Base-by-base conservation (phyloP, 2,329 filamentous ascomycete species). In the Trichoderma arundinaceum region DNA sequence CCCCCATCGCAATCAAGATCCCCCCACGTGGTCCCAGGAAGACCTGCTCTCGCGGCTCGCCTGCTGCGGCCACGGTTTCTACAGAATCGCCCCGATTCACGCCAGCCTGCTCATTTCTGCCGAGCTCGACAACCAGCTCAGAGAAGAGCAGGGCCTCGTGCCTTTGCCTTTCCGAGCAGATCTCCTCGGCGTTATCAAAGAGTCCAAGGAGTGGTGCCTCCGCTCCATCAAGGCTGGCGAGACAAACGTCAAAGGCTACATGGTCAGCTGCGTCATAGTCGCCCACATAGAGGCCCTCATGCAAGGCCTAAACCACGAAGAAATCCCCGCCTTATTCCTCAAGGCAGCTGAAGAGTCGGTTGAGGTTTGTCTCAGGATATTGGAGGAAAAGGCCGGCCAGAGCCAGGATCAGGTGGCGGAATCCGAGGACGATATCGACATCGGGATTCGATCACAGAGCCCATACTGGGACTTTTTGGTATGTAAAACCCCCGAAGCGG, bases 171-270 rank as follows among this genome's bases (percentile, higher is more conserved):
- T 78, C 0, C 75, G 79, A 1, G 73, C 76, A 4, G 82, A 85
- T 61, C 69, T 85, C 1, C 62, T 83, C 0, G 71, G 71, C 1
- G 74, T 80, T 1, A 28, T 86, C 4, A 71, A 79, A 0, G 79
- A 84, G 10, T 74, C 77, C 0, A 78, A 75, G 43, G 56, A 57
- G 0, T 85, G 81, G 80, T 70, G 70, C 1, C 70, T 82, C 51
- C 68, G 70, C 6, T 76, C 74, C 8, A 75, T 86, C n/a, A 69
- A 77, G 52, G 77, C 76, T 0, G 85, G 83, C 1, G 83, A 87
- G 72, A 86, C 83, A 0, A 87, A 86, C 63, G 74, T 83, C 19
- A 87, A 87, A 68, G 82, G 82, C 0, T 81, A 81, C 46, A 56
- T 87, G 17, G 76, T 86, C 12, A 67, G 75, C 0, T 69, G 52